These are phyloP conservation scores for Melampsora larici-populina DNA, from an alignment of 1,284 basidiomycete genomes.

Conservation along the genomic window DNA sequence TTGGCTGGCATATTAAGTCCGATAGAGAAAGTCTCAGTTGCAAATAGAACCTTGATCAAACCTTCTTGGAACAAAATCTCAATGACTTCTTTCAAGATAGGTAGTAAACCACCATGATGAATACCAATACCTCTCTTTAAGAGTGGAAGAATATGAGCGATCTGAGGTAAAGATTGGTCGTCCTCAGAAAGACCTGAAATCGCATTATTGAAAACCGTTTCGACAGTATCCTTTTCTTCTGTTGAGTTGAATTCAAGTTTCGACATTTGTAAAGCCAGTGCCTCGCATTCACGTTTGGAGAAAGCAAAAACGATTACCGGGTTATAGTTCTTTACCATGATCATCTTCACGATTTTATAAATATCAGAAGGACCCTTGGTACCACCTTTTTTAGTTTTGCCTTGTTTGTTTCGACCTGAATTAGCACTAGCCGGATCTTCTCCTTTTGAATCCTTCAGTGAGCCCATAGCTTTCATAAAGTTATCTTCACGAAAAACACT, in stretches of 20 bases:
- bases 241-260: conserved; percentile 95
- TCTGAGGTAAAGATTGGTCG: conserved; percentile 88
- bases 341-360: conserved; percentile 97
- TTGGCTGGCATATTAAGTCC: conserved; percentile 99
- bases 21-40: conserved; percentile 99
- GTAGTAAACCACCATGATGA: conserved; percentile 95
- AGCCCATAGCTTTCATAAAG: conserved; percentile 96
- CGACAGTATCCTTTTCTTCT: conserved; percentile 85
- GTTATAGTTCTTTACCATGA: conserved; percentile 96
- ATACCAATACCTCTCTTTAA: conserved; percentile 95
- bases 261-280: conserved; percentile 80
- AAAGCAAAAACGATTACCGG: conserved; percentile 99
- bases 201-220: conserved; percentile 89
- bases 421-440: conserved; percentile 86
- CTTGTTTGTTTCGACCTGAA: conserved; percentile 71
- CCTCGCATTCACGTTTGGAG: conserved; percentile 96
- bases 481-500: conserved; percentile 96
- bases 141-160: conserved; percentile 85
- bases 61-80: conserved; percentile 99
- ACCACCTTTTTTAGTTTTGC: conserved; percentile 85
- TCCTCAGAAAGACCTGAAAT: conserved; percentile 82
- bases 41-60: conserved; percentile 97
- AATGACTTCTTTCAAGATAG: conserved; percentile 97
- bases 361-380: conserved; percentile 92
- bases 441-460: conserved; percentile 73